These are phyloP conservation scores for Globisporangium megalacanthum DNA, from an alignment of 352 stramenopile species.

Conservation along the genomic window DNA sequence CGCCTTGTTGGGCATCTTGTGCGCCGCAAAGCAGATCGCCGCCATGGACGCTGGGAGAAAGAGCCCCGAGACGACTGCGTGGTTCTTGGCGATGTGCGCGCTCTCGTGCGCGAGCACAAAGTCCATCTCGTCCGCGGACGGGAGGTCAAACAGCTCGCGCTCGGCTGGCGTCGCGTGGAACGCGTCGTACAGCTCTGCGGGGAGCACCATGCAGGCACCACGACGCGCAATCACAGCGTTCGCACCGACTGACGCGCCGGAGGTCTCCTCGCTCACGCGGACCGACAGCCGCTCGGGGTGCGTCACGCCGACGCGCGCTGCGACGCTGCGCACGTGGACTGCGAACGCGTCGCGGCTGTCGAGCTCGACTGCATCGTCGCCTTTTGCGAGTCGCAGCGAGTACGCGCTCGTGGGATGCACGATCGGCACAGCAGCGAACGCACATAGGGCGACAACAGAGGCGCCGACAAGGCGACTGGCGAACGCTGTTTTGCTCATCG, in stretches of 20 bases:
- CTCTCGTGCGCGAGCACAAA: constrained; percentile 82
- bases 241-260: constrained; percentile 54
- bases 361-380: constrained; percentile 46
- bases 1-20: constrained; percentile 75
- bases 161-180: constrained; percentile 54
- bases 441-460: constrained; percentile 32
- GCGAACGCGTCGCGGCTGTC: constrained; percentile 54
- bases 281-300: constrained; percentile 62
- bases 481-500: constrained; percentile 25
- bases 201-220: constrained; percentile 64
- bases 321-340: constrained; percentile 55
- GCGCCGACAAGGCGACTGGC: constrained; percentile 28
- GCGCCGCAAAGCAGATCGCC: constrained; percentile 41
- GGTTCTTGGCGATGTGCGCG: constrained; percentile 78
- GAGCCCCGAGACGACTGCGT: constrained; percentile 55
- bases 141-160: constrained; percentile 48
- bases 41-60: constrained; percentile 69
- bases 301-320: constrained; percentile 54
- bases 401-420: constrained; percentile 51
- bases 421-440: constrained; percentile 47
- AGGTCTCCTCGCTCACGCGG: constrained; percentile 50
- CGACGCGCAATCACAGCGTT: constrained; percentile 52
- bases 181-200: constrained; percentile 70
- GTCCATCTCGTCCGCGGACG: constrained; percentile 68
- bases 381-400: constrained; percentile 55